Conservation (phyloP, 2,329 filamentous ascomycete species). For the Colletotrichum costaricense region DNA sequence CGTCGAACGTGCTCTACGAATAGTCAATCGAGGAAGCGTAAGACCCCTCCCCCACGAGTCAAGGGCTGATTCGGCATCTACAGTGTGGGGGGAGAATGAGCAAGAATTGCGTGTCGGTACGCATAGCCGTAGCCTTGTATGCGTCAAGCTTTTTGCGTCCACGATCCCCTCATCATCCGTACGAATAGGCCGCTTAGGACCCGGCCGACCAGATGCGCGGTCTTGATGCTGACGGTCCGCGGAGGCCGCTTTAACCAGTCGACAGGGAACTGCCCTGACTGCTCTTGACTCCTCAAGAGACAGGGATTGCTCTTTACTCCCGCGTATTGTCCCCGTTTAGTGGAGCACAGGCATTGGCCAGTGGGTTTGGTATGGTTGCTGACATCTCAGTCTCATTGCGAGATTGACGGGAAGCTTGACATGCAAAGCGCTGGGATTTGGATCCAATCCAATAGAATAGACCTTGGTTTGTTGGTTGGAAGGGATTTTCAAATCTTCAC, state of each 20-base stretch:
- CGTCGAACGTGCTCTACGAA: not conserved
- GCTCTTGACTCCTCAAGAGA: not conserved
- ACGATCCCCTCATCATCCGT: not conserved
- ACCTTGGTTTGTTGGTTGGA: not conserved
- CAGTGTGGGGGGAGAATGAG: conserved; percentile 8
- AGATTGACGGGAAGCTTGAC: conserved; percentile 28
- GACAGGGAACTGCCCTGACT: not conserved
- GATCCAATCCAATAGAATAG: not conserved
- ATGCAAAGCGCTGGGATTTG: not conserved
- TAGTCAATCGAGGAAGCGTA: not conserved
- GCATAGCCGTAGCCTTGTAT: not conserved
- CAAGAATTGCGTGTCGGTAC: not conserved
- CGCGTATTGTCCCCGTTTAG: not conserved
- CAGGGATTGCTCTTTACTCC: not conserved
- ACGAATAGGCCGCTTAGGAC: not conserved
- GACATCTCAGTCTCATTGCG: not conserved
- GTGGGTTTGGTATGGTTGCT: conserved; percentile 7
- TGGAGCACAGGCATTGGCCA: not conserved
- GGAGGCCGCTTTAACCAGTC: not conserved
- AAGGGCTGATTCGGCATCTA: not conserved
- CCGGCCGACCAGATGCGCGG: conserved; percentile 4
- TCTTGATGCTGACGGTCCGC: not conserved
- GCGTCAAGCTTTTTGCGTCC: conserved; percentile 25
- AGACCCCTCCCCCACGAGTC: not conserved
- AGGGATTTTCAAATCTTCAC: not conserved